phyloP scores from a whole-genome alignment of 495 filamentous ascomycete genomes.

The Cenococcum geophilum region DNA sequence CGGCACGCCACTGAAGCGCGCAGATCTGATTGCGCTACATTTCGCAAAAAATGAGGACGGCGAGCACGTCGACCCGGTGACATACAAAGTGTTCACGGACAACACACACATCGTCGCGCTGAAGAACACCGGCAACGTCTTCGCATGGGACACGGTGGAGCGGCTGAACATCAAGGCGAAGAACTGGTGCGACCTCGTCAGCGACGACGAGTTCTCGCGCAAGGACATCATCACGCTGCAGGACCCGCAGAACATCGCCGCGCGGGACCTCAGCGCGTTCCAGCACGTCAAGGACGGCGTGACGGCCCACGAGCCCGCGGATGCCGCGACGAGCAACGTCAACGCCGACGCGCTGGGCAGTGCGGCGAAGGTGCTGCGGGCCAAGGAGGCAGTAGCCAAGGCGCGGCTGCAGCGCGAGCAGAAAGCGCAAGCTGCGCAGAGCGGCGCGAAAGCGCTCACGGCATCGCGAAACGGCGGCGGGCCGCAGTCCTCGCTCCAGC shows the following conservation, averaged over 20 bases:
- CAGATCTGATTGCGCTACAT: slow-evolving; percentile 84
- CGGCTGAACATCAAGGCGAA: slow-evolving; percentile 95
- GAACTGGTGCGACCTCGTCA: slow-evolving; percentile 89
- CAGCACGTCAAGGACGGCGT: slow-evolving; percentile 83
- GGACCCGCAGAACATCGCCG: slow-evolving; percentile 86
- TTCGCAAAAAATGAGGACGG: slow-evolving; percentile 89
- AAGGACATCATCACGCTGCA: slow-evolving; percentile 95
- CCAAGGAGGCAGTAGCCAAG: slow-evolving; percentile 83
- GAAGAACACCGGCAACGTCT: slow-evolving; percentile 85
- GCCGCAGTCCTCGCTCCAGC: slow-evolving; percentile 38
- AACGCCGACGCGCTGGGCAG: slow-evolving; percentile 73
- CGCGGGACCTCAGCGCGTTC: slow-evolving; percentile 79
- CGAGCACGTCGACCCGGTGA: slow-evolving; percentile 93
- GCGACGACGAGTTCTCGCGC: slow-evolving; percentile 77
- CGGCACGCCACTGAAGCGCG: slow-evolving; percentile 66
- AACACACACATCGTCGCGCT: slow-evolving; percentile 95
- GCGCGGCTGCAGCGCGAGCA: slow-evolving; percentile 56
- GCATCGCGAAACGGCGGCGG: slow-evolving; percentile 31
- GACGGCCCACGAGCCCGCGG: slow-evolving; percentile 52
- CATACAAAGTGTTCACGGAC: slow-evolving; percentile 94
- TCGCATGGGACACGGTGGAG: slow-evolving; percentile 91
- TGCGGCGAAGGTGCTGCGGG: slow-evolving; percentile 81
- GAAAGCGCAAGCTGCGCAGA: slow-evolving; percentile 26
- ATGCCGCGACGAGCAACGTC: slow-evolving; percentile 51
- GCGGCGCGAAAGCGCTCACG: slow-evolving; percentile 16